Conservation (phyloP, 1,139 yeast genomes). For the Geotrichum australiense region DNA sequence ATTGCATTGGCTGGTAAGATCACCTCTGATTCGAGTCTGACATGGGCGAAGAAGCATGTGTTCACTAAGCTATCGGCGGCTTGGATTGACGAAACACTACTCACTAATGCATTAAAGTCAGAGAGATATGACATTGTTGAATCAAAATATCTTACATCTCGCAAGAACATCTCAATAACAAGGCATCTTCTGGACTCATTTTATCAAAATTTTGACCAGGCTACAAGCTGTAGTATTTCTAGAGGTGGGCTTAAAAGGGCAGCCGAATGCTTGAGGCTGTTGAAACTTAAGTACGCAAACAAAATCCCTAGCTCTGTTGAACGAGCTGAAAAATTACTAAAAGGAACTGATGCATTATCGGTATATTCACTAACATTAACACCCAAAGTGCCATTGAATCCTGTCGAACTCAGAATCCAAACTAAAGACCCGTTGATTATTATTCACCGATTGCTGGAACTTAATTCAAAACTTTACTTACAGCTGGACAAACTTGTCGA, state of each 20-base stretch:
- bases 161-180: conserved; percentile 8
- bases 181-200: conserved; percentile 24
- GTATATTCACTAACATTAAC: conserved; percentile 27
- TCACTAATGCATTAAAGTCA: conserved; percentile 14
- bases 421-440: conserved; percentile 26
- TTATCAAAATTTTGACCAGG: conserved; percentile 28
- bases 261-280: conserved; percentile 22
- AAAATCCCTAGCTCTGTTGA: conserved; percentile 12
- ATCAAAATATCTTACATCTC: conserved; percentile 11
- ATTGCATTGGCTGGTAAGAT: conserved; percentile 11
- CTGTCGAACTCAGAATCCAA: conserved; percentile 22
- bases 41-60: conserved; percentile 21
- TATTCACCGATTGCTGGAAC: conserved; percentile 30
- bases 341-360: conserved; percentile 29
- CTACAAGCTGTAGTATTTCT: conserved; percentile 30
- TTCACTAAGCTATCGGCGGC: conserved; percentile 18
- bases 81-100: conserved; percentile 22
- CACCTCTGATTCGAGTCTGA: conserved; percentile 6
- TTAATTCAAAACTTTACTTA: conserved; percentile 29
- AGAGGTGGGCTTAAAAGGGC: conserved; percentile 32
- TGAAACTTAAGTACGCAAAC: conserved; percentile 12
- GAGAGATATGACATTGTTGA: conserved; percentile 23
- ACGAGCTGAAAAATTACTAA: conserved; percentile 25
- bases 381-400: conserved; percentile 28
- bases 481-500: conserved; percentile 25